Conservation (phyloP, 176 grass and related monocot genomes). For the Aegilops longissima region DNA sequence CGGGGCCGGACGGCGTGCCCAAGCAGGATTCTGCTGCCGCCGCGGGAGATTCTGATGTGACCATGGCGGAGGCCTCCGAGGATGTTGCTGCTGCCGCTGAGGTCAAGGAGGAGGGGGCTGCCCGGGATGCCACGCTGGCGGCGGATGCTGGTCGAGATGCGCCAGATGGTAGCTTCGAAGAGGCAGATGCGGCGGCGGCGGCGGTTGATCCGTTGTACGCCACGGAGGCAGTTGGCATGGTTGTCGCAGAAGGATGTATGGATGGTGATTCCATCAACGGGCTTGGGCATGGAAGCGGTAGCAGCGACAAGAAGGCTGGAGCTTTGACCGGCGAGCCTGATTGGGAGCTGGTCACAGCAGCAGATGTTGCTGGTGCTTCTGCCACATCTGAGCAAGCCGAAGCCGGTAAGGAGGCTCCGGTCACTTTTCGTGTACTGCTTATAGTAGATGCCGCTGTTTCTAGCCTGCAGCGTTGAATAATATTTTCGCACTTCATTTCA, state of each 20-base stretch:
- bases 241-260: constrained; percentile 1
- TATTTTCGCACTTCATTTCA: background rate
- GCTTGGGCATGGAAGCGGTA: background rate
- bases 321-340: background rate
- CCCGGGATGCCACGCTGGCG: background rate
- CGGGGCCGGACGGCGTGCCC: background rate
- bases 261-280: background rate
- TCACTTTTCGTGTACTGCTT: background rate
- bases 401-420: constrained; percentile 26
- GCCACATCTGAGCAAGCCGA: background rate
- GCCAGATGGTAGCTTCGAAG: background rate
- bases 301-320: background rate
- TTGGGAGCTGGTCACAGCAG: background rate
- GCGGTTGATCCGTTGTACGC: constrained; percentile 16
- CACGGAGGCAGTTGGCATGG: constrained; percentile 36
- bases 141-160: background rate
- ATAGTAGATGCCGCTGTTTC: background rate
- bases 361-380: constrained; percentile 16
- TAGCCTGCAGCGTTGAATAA: background rate
- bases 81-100: background rate
- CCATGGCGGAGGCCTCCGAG: constrained; percentile 12
- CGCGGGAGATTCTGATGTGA: constrained; percentile 11
- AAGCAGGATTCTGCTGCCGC: background rate
- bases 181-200: background rate
- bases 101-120: constrained; percentile 15